phyloP scores from a whole-genome alignment of 352 stramenopile species.

The Thalassiosira oceanica region DNA sequence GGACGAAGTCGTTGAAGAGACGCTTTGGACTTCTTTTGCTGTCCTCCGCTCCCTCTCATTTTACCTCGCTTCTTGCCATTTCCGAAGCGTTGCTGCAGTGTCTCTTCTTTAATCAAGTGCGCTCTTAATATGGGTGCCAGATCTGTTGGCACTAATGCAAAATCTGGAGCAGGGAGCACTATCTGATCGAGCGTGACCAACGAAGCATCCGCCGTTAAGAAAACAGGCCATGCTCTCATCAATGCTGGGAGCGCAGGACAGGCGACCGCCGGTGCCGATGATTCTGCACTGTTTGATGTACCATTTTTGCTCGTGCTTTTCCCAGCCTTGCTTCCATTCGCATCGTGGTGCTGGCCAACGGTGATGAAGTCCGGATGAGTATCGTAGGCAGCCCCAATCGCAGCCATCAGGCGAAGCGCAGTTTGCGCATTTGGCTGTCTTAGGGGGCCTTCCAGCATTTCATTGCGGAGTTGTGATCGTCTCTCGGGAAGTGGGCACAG shows the following conservation, averaged over 20 bases:
- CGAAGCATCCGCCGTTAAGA: background rate
- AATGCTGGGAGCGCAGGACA: background rate
- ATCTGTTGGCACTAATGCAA: slow-evolving; percentile 3
- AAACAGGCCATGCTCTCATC: slow-evolving; percentile 8
- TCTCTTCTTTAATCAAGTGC: background rate
- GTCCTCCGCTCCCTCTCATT: background rate
- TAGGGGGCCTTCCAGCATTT: background rate
- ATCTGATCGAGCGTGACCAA: slow-evolving; percentile 15
- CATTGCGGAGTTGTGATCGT: background rate
- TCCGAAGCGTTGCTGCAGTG: background rate
- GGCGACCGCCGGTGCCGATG: background rate
- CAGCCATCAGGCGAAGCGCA: slow-evolving; percentile 15
- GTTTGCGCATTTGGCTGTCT: background rate
- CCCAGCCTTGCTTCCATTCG: background rate
- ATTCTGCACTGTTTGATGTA: background rate
- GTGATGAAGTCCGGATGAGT: background rate
- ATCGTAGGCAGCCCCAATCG: slow-evolving; percentile 14
- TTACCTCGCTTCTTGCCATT: background rate
- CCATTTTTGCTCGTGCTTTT: background rate
- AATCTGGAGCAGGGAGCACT: slow-evolving; percentile 7
- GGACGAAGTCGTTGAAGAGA: background rate
- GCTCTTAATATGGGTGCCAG: slow-evolving; percentile 1
- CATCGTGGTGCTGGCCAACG: background rate
- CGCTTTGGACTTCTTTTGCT: background rate
- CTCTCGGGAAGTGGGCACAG: background rate